Percentiles rank a stretch among this genome's conserved stretches.
phyloP scores from a whole-genome alignment of 305 asterid species.

The Striga hermonthica region DNA sequence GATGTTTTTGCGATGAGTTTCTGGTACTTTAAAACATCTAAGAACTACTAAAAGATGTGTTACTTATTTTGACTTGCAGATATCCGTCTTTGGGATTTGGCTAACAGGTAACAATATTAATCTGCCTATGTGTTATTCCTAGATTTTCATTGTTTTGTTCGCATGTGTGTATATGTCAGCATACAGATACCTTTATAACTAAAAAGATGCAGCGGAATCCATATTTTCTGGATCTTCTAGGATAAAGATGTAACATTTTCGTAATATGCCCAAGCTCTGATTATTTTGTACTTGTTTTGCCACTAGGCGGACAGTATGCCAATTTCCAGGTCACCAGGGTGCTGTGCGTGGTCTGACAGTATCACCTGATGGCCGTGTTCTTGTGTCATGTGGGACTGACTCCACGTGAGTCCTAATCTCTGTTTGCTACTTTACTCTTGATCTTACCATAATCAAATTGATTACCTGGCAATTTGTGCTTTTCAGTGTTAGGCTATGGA shows the following conservation, averaged over 20 bases:
- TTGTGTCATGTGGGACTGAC: constrained; percentile 95
- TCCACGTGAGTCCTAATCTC: constrained; percentile 63
- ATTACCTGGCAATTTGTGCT: constrained; percentile 8
- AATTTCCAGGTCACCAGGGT: constrained; percentile 95
- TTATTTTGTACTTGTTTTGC: constrained; percentile 22
- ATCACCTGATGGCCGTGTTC: constrained; percentile 79
- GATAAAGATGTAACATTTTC: constrained; percentile 8
- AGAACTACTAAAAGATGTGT: constrained; percentile 25
- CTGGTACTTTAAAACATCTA: constrained; percentile 17
- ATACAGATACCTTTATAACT: neutral
- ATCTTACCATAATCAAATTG: constrained; percentile 6
- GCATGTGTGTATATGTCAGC: neutral
- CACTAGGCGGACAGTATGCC: constrained; percentile 69
- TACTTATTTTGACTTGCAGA: constrained; percentile 49
- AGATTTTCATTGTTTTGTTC: neutral
- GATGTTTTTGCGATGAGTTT: constrained; percentile 19
- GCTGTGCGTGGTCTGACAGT: constrained; percentile 79
- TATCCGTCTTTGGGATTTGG: constrained; percentile 95
- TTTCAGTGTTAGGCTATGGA: constrained; percentile 91
- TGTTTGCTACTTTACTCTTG: constrained; percentile 20
- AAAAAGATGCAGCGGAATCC: neutral
- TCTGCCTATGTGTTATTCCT: constrained; percentile 14
- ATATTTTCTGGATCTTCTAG: constrained; percentile 7
- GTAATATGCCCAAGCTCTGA: constrained; percentile 17
- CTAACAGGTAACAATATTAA: constrained; percentile 55